Base-by-base conservation (phyloP, 495 filamentous ascomycete species). In the Talaromyces proteolyticus region DNA sequence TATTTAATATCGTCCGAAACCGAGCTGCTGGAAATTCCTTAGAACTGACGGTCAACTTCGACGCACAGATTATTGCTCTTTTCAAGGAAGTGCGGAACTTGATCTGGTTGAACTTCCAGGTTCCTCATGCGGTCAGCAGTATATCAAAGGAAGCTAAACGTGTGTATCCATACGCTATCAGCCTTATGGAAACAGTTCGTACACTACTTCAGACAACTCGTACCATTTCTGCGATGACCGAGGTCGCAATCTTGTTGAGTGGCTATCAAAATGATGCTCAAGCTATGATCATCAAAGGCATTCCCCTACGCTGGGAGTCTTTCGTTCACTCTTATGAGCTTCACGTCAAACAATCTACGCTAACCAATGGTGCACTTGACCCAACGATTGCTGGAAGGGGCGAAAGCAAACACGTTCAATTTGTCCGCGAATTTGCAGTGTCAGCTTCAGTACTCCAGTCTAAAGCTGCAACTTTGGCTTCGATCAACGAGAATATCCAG, bases 31-130 rank as follows among this genome's bases (percentile, higher is more conserved):
- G 89, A 51, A 93, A 96, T 61, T 77, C 77, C 7, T 64, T 95
- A 29, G 91, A 97, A 64, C 77, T 99, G 14, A 80, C 77, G 4
- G 89, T 99, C 60, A 99, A 97, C 65, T 99, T 99, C 52, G 91
- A 99, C 66, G 82, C 88, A 7, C 92, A 97, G 60, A 87, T 97
- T 51, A 99, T 97, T 64, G 88, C 90, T 0, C 69, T 99, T 24
- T 99, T 97, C 76, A 99, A 99, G 61, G 93, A 99, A 69, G 94
- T 95, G n/a, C 82, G 93, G 21, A 97, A 97, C 58, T 76, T 99
- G 23, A 78, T 89, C 21, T 97, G 92, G 91, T 81, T 93, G 41
- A 90, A 87, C 58, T 97, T 87, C 64, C 82, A 86, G 47, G 88
- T 99, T 22, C 93, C 94, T 20, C 93, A 97, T 70, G 77, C 85